Evolutionary conservation across 768 basidiomycete species (phyloP).

Genomic region (Collybia mongolica): DNA sequence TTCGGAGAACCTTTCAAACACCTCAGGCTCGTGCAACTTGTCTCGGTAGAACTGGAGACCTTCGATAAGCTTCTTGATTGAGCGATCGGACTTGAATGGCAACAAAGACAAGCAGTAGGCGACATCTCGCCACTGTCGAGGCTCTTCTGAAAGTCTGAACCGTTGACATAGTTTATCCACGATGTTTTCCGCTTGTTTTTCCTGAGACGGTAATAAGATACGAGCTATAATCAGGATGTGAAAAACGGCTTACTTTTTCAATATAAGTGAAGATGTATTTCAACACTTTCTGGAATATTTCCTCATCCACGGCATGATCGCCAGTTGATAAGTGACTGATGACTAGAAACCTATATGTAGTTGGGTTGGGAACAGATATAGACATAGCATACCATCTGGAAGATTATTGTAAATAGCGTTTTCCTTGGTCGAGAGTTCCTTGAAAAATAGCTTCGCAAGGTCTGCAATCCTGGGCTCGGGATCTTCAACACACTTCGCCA

Average conservation of each 20-base stretch:
- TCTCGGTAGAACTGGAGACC: slow-evolving; percentile 92
- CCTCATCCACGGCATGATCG: slow-evolving; percentile 88
- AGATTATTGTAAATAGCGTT: slow-evolving; percentile 99
- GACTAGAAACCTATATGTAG: slow-evolving; percentile 42
- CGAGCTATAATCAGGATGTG: not conserved
- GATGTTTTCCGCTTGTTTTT: slow-evolving; percentile 97
- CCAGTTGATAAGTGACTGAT: slow-evolving; percentile 95
- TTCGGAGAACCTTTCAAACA: slow-evolving; percentile 82
- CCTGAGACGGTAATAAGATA: slow-evolving; percentile 42
- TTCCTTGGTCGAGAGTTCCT: slow-evolving; percentile 93
- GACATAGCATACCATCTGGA: slow-evolving; percentile 71
- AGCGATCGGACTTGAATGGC: slow-evolving; percentile 96
- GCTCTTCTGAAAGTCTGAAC: slow-evolving; percentile 84
- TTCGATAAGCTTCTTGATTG: slow-evolving; percentile 95
- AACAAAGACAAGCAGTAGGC: slow-evolving; percentile 92
- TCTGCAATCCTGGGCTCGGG: slow-evolving; percentile 84
- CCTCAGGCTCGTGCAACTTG: slow-evolving; percentile 86
- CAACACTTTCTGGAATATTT: slow-evolving; percentile 89
- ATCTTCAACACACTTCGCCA: slow-evolving; percentile 99
- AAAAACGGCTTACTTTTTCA: slow-evolving; percentile 69
- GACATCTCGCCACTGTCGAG: slow-evolving; percentile 97
- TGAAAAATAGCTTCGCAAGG: slow-evolving; percentile 97
- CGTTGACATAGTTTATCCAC: slow-evolving; percentile 98
- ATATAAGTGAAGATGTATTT: slow-evolving; percentile 95
- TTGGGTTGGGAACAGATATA: not conserved